These are phyloP conservation scores for Phytopythium ostracodes DNA, from an alignment of 352 stramenopile genomes.

Conservation along the genomic window DNA sequence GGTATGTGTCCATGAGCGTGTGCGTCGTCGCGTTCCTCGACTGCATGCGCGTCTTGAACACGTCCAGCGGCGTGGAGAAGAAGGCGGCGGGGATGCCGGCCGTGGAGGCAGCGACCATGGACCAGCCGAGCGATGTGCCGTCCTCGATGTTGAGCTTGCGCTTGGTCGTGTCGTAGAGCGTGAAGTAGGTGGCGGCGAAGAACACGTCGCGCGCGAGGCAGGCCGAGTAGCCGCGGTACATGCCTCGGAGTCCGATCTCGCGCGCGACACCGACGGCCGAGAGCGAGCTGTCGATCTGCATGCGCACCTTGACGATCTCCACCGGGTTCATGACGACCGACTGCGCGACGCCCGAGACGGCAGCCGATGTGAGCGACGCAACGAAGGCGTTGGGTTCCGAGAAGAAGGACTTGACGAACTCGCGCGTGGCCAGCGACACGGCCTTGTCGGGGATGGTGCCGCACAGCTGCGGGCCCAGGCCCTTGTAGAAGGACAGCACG, in stretches of 20 bases:
- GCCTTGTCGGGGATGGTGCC: slow-evolving; percentile 80
- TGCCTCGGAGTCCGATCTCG: slow-evolving; percentile 52
- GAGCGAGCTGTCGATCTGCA: slow-evolving; percentile 77
- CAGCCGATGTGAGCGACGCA: slow-evolving; percentile 68
- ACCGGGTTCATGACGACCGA: slow-evolving; percentile 83
- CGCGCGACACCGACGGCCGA: slow-evolving; percentile 47
- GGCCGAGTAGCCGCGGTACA: slow-evolving; percentile 74
- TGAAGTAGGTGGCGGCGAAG: slow-evolving; percentile 79
- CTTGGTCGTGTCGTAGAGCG: slow-evolving; percentile 74
- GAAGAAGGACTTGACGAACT: slow-evolving; percentile 78
- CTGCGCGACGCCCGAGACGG: slow-evolving; percentile 61
- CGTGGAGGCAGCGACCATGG: slow-evolving; percentile 64
- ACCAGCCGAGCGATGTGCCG: slow-evolving; percentile 62
- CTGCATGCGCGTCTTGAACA: slow-evolving; percentile 83
- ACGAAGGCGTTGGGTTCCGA: slow-evolving; percentile 64
- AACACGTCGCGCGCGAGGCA: slow-evolving; percentile 68
- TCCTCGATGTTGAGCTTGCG: slow-evolving; percentile 56
- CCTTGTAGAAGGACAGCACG: slow-evolving; percentile 74
- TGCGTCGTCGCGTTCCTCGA: slow-evolving; percentile 39
- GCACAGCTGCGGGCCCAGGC: slow-evolving; percentile 60
- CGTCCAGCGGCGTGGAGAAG: slow-evolving; percentile 70
- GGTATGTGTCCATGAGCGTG: slow-evolving; percentile 48
- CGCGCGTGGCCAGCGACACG: slow-evolving; percentile 70
- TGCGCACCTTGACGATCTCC: slow-evolving; percentile 80
- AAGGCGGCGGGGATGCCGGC: slow-evolving; percentile 73